Base-by-base conservation (phyloP, 805 yeast genomes). In the Cyberlindnera samutprakarnensis region DNA sequence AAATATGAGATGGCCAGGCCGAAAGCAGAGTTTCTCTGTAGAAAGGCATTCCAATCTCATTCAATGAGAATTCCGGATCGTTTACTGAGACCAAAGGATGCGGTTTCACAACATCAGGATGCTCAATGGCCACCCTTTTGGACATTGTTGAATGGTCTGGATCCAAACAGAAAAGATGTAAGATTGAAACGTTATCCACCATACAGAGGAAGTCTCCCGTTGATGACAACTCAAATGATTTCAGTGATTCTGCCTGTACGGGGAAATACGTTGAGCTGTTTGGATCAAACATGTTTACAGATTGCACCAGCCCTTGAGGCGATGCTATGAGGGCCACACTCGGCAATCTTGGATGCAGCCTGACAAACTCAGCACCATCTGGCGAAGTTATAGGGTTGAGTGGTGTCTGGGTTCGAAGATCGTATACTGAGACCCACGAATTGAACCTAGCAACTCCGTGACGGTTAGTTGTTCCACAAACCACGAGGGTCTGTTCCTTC, bases 291-390 rank as follows among this genome's bases (percentile, higher is more conserved):
- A 83, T 70, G 54, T 92, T 96, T 17, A 86, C 70, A 42, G 87
- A 79, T 49, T 87, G 95, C 36, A 92, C 62, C 38, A 86, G 90
- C 13, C 97, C 97, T 15, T 72, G 56, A 14, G 67, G 66, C 0
- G 96, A 81, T 0, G 85, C 80, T 7, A 84, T 75, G 5, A 86
- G 54, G 27, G 86, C 72, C 22, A 81, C 75, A 23, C 83, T 81
- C 6, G 95, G 82, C 30, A 87, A 52, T 38, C 82, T 80, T 6
- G 97, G 96, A 58, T 90, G 96, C 39, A 90, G 66, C 30, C 82
- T 68, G 2, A 81, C 92, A 51, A 71, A 82, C 8, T 82, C 68
- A 1, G 97, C 96, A 10, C 96, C 96, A 0, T 87, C 79, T 1
- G 92, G 87, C 48, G 87, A 86, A 4, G 96, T 75, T 7, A 90